These are phyloP conservation scores for Fonsecaea multimorphosa DNA, from an alignment of 2,329 filamentous ascomycete species.

Conservation along the genomic window DNA sequence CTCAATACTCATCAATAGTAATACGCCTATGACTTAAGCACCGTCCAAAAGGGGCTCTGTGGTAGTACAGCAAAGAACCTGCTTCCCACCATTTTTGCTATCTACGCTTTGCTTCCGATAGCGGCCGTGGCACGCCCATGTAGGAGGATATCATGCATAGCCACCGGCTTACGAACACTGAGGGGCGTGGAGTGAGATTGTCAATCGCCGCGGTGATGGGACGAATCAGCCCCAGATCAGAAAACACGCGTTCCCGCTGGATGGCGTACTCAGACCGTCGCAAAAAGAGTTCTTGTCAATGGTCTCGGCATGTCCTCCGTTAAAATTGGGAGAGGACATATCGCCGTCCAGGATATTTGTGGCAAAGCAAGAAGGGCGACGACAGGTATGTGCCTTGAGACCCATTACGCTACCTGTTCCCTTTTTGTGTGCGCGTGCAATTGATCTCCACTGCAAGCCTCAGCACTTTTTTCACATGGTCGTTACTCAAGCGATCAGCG, in stretches of 20 bases:
- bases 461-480: not conserved
- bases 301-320: conserved; percentile 1
- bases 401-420: not conserved
- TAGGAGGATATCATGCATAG: not conserved
- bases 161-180: not conserved
- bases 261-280: not conserved
- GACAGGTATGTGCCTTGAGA: not conserved
- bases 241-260: not conserved
- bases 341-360: not conserved
- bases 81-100: not conserved
- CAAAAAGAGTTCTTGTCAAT: not conserved
- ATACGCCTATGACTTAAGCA: too few relatives aligned
- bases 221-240: not conserved
- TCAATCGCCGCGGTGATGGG: not conserved
- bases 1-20: not conserved
- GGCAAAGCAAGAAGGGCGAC: not conserved
- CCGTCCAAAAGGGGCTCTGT: not conserved
- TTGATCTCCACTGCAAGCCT: not conserved
- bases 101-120: not conserved
- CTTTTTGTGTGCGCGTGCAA: not conserved
- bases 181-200: not conserved
- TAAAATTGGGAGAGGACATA: not conserved
- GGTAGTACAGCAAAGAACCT: not conserved
- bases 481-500: not conserved
- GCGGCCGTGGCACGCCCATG: not conserved